Evolutionary conservation across 495 filamentous ascomycete genomes (phyloP).

Genomic region (Lentithecium fluviatile): DNA sequence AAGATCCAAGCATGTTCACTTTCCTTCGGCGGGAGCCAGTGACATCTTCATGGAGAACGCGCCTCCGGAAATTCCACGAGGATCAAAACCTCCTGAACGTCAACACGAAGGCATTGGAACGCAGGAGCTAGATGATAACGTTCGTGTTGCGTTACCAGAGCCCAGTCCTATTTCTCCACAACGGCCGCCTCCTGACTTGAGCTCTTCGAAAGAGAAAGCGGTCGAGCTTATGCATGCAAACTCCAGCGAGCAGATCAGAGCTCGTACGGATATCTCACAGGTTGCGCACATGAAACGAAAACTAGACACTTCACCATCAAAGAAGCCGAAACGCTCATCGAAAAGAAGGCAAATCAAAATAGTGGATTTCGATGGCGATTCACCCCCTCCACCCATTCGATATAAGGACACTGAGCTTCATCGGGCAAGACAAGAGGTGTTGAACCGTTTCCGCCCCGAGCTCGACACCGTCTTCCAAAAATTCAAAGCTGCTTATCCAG

Average conservation of each 20-base stretch:
- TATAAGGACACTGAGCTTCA: neutral
- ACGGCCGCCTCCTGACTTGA: neutral
- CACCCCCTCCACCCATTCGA: neutral
- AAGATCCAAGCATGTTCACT: no score
- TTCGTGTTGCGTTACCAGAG: neutral
- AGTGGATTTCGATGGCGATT: neutral
- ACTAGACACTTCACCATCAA: neutral
- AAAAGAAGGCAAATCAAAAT: slow-evolving; percentile 23
- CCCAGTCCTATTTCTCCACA: slow-evolving; percentile 7
- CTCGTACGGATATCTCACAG: neutral
- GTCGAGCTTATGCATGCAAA: neutral
- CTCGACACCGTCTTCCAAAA: slow-evolving; percentile 22
- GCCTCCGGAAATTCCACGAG: neutral
- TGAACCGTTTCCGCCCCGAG: neutral
- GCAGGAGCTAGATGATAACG: neutral
- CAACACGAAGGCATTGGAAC: neutral
- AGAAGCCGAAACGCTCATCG: neutral
- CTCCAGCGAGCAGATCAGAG: neutral
- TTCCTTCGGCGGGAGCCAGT: no score
- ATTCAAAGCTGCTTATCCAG: slow-evolving; percentile 34
- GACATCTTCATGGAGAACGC: no score
- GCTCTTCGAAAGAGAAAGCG: neutral
- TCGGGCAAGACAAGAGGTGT: neutral
- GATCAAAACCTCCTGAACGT: neutral
- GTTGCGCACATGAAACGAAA: slow-evolving; percentile 12